A percentile compares a stretch with the other conserved stretches of the same genome.
These are phyloP conservation scores for Eucalyptus polybractea DNA, from an alignment of 345 rosid genomes.

Conservation along the genomic window DNA sequence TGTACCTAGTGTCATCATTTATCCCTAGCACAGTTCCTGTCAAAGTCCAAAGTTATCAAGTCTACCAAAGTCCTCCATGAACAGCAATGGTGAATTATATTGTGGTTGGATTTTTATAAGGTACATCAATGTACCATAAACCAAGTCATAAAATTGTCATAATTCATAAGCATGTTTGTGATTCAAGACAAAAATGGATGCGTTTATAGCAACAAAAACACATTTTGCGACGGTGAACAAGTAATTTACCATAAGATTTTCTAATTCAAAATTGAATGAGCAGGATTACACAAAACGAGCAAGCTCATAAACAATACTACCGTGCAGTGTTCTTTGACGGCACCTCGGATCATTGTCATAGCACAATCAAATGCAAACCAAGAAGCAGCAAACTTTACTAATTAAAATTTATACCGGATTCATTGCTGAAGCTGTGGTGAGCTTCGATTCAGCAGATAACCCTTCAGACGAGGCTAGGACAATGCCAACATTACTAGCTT, in stretches of 20 bases:
- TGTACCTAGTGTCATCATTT: slow-evolving; percentile 68
- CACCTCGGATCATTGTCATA: neutral
- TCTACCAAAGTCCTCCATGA: neutral
- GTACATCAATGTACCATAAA: neutral
- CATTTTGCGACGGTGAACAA: neutral
- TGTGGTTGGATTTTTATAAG: neutral
- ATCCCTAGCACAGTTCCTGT: slow-evolving; percentile 59
- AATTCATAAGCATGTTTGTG: neutral
- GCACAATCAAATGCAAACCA: neutral
- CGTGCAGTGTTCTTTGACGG: neutral
- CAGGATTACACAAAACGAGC: neutral
- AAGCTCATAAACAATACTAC: neutral
- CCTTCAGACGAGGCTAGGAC: slow-evolving; percentile 48
- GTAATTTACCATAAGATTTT: neutral
- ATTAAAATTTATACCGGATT: slow-evolving; percentile 35
- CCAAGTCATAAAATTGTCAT: neutral
- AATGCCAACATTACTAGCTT: slow-evolving; percentile 44
- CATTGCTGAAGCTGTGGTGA: slow-evolving; percentile 53
- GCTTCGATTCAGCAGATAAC: slow-evolving; percentile 45
- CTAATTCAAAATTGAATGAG: neutral
- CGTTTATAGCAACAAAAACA: neutral
- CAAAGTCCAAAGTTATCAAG: neutral
- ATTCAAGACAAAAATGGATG: neutral
- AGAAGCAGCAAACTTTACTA: neutral
- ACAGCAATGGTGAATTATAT: neutral